Conservation (phyloP, 192 early-diverging fungal species). For the Geranomyces michiganensis region DNA sequence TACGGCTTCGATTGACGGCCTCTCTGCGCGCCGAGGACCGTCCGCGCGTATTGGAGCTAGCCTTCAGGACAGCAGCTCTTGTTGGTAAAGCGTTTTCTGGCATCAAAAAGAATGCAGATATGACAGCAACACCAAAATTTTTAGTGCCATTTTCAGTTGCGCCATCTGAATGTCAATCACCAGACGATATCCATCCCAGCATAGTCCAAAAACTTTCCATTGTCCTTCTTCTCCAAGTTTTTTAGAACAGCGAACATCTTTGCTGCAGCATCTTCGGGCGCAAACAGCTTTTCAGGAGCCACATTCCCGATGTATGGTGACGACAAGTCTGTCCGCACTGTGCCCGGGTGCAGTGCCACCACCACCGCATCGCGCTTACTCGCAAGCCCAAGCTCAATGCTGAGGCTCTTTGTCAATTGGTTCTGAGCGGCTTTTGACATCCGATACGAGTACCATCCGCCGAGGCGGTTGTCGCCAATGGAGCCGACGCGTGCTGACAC, state of each 20-base stretch:
- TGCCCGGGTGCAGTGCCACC: slow-evolving; percentile 37
- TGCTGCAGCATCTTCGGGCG: slow-evolving; percentile 27
- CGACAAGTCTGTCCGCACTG: slow-evolving; percentile 39
- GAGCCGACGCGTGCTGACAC: slow-evolving; percentile 35
- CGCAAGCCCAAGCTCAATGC: slow-evolving; percentile 30
- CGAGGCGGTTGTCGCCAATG: slow-evolving; percentile 41
- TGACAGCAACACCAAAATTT: too few species aligned
- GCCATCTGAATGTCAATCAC: slow-evolving; percentile 17
- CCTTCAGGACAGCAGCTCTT: too few species aligned
- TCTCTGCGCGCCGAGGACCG: too few species aligned
- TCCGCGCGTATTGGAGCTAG: too few species aligned
- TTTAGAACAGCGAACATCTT: slow-evolving; percentile 29
- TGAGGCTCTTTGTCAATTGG: slow-evolving; percentile 28
- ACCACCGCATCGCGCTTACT: slow-evolving; percentile 16
- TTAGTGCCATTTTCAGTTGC: background rate
- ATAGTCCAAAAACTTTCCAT: slow-evolving; percentile 41
- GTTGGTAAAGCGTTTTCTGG: too few species aligned
- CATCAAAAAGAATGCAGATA: too few species aligned
- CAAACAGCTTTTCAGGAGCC: slow-evolving; percentile 11
- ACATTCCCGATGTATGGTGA: slow-evolving; percentile 19
- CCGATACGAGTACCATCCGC: slow-evolving; percentile 45
- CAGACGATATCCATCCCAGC: slow-evolving; percentile 34
- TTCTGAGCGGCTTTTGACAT: slow-evolving; percentile 40
- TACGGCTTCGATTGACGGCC: too few species aligned
- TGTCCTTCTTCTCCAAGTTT: slow-evolving; percentile 15